phyloP scores from a whole-genome alignment of 2,329 filamentous ascomycete species.

The Septoria petroselini region DNA sequence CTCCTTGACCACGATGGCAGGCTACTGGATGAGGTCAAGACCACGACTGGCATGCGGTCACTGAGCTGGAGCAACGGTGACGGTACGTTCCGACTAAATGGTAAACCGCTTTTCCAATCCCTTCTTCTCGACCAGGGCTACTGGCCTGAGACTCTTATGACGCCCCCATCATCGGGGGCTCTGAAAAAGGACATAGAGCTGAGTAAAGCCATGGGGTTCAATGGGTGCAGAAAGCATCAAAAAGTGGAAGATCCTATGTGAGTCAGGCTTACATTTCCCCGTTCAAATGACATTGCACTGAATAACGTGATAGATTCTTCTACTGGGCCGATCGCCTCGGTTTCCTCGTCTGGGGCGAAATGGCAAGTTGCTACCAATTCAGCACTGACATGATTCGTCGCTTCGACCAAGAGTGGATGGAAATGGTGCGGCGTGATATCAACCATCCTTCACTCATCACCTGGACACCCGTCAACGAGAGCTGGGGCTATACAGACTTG shows the following conservation, averaged over 20 bases:
- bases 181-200: constrained; percentile 55
- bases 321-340: constrained; percentile 62
- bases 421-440: constrained; percentile 60
- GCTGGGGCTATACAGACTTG: constrained; percentile 62
- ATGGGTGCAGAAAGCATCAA: constrained; percentile 63
- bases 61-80: constrained; percentile 59
- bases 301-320: constrained; percentile 43
- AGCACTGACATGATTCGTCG: constrained; percentile 56
- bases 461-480: constrained; percentile 65
- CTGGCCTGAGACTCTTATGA: constrained; percentile 61
- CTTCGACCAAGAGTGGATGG: constrained; percentile 64
- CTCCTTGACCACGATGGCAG: constrained; percentile 45
- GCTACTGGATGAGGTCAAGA: constrained; percentile 56
- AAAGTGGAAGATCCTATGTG: constrained; percentile 59
- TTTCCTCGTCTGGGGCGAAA: constrained; percentile 63
- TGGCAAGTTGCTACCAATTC: constrained; percentile 64
- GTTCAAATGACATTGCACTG: background rate
- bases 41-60: constrained; percentile 60
- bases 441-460: constrained; percentile 63
- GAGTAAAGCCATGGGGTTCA: constrained; percentile 60
- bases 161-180: constrained; percentile 50
- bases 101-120: constrained; percentile 58
- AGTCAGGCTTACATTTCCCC: background rate
- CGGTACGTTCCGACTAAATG: constrained; percentile 59
- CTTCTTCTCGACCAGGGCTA: constrained; percentile 62